These are phyloP conservation scores for Suillus weaverae DNA, from an alignment of 768 basidiomycete genomes.

Conservation along the genomic window DNA sequence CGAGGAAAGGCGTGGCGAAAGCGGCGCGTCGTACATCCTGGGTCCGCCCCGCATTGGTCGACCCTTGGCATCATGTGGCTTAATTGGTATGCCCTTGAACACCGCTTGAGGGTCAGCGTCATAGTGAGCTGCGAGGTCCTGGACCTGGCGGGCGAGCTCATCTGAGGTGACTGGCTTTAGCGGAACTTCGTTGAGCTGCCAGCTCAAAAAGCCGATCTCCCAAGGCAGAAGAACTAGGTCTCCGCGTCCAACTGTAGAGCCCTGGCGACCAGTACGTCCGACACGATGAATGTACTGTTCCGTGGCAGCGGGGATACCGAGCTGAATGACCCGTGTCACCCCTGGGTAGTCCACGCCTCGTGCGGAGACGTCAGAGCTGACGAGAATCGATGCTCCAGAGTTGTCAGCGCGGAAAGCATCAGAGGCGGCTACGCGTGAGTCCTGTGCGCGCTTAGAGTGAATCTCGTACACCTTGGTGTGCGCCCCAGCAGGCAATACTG, in stretches of 20 bases:
- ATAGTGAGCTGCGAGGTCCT: conserved; percentile 43
- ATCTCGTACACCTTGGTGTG: conserved; percentile 72
- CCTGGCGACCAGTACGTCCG: conserved; percentile 79
- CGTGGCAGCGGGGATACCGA: conserved; percentile 70
- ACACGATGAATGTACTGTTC: conserved; percentile 87
- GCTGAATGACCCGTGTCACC: conserved; percentile 87
- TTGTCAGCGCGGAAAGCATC: conserved; percentile 49
- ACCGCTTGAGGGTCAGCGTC: conserved; percentile 46
- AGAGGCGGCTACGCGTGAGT: conserved; percentile 55
- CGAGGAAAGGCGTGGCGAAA: conserved; percentile 15
- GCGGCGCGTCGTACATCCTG: conserved; percentile 13
- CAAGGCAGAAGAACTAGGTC: conserved; percentile 81
- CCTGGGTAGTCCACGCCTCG: conserved; percentile 88
- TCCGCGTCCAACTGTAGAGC: conserved; percentile 57
- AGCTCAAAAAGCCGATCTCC: conserved; percentile 68
- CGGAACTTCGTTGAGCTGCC: conserved; percentile 65
- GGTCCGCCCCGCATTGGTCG: conserved; percentile 7
- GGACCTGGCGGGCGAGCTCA: conserved; percentile 48
- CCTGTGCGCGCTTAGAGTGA: conserved; percentile 73
- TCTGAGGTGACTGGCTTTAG: conserved; percentile 56
- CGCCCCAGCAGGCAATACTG: conserved; percentile 49
- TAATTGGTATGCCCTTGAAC: conserved; percentile 20
- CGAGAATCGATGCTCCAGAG: conserved; percentile 55
- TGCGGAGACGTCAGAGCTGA: conserved; percentile 88
- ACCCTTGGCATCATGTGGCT: not conserved